These are phyloP conservation scores for Seiridium unicorne DNA, from an alignment of 2,329 filamentous ascomycete genomes.

Conservation along the genomic window DNA sequence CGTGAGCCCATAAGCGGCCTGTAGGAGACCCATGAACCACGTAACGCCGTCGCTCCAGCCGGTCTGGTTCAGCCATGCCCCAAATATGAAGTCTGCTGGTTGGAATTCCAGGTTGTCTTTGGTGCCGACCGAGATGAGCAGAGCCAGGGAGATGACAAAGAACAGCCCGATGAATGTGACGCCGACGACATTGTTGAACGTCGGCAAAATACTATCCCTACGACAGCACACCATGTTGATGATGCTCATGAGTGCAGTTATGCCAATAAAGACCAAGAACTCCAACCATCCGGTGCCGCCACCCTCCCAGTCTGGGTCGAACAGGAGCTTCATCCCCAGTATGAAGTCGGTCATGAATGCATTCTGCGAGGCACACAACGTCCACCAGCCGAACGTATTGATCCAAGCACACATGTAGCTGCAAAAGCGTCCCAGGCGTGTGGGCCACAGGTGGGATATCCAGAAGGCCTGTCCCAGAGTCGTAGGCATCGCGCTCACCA, in stretches of 20 bases:
- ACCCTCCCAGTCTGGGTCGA: conserved; percentile 44
- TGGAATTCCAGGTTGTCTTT: conserved; percentile 44
- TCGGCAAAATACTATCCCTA: conserved; percentile 42
- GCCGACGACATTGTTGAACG: conserved; percentile 57
- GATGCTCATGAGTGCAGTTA: conserved; percentile 44
- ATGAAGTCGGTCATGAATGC: conserved; percentile 59
- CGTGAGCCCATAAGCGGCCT: conserved; percentile 55
- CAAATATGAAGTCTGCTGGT: conserved; percentile 50
- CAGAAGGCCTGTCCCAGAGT: conserved; percentile 60
- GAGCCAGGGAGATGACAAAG: conserved; percentile 46
- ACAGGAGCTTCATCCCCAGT: conserved; percentile 55
- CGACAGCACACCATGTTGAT: conserved; percentile 53
- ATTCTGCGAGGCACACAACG: conserved; percentile 51
- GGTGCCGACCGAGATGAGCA: conserved; percentile 51
- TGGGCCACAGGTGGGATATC: conserved; percentile 42
- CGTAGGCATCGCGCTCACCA: conserved; percentile 58
- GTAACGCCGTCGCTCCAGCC: conserved; percentile 54
- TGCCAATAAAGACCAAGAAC: conserved; percentile 53
- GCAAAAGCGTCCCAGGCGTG: conserved; percentile 41
- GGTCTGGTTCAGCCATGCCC: conserved; percentile 46
- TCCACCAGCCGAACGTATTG: conserved; percentile 60
- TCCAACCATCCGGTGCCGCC: conserved; percentile 47
- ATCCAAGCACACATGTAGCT: conserved; percentile 61
- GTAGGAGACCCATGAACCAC: conserved; percentile 58
- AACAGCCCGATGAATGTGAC: conserved; percentile 51